phyloP scores from a whole-genome alignment of 192 early-diverging fungal species.

The Coemansia sp. region DNA sequence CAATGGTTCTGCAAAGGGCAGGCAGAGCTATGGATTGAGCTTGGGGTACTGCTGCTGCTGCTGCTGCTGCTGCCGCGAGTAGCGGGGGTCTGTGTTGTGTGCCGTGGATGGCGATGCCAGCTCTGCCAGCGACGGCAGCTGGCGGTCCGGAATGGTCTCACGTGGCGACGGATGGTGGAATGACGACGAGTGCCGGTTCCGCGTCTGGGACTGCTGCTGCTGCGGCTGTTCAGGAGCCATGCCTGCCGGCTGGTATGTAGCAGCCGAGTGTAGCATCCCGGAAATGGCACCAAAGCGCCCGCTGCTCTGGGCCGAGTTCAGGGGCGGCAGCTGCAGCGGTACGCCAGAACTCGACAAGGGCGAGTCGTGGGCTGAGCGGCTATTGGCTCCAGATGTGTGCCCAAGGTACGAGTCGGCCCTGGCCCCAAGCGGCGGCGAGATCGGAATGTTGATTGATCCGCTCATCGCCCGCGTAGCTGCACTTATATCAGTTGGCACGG shows the following conservation, averaged over 20 bases:
- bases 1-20: not conserved
- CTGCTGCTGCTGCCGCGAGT: slow-evolving; percentile 18
- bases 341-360: not conserved
- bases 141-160: slow-evolving; percentile 14
- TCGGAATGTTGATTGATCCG: slow-evolving; percentile 45
- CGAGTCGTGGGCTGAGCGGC: not conserved
- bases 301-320: slow-evolving; percentile 11
- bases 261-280: slow-evolving; percentile 8
- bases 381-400: slow-evolving; percentile 4
- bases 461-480: slow-evolving; percentile 2
- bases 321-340: slow-evolving; percentile 22
- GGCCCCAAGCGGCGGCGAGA: slow-evolving; percentile 28
- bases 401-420: slow-evolving; percentile 24
- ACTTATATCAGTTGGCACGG: not conserved
- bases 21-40: slow-evolving; percentile 9
- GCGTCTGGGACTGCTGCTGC: slow-evolving; percentile 1
- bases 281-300: not conserved
- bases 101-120: slow-evolving; percentile 29
- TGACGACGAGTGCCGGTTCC: not conserved
- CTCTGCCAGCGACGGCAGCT: slow-evolving; percentile 44
- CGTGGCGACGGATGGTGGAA: not conserved
- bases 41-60: slow-evolving; percentile 11
- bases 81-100: slow-evolving; percentile 20
- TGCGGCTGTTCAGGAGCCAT: too few species aligned
- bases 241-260: slow-evolving; percentile 10